phyloP scores from a whole-genome alignment of 2,329 filamentous ascomycete genomes.

The Exophiala sp. region DNA sequence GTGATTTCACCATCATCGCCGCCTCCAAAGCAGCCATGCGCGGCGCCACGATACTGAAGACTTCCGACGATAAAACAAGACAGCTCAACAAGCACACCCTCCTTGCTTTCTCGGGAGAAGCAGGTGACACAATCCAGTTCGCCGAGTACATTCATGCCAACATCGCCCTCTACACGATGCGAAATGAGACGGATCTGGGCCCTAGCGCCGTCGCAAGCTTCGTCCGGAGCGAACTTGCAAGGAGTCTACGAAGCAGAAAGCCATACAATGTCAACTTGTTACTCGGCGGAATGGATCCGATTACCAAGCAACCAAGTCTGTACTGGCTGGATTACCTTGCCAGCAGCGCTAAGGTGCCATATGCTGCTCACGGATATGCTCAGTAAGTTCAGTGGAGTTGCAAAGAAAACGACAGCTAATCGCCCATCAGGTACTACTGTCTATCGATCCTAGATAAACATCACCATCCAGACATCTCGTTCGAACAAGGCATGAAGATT shows the following conservation, averaged over 20 bases:
- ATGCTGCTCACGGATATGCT: slow-evolving; percentile 96
- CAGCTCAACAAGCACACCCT: slow-evolving; percentile 88
- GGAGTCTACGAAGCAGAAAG: slow-evolving; percentile 82
- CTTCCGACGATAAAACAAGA: slow-evolving; percentile 93
- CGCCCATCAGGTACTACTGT: slow-evolving; percentile 78
- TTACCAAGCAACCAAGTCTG: slow-evolving; percentile 82
- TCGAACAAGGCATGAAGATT: slow-evolving; percentile 87
- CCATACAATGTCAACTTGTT: slow-evolving; percentile 97
- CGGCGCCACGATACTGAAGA: slow-evolving; percentile 92
- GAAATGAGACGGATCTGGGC: slow-evolving; percentile 88
- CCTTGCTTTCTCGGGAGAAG: slow-evolving; percentile 93
- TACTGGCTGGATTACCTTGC: slow-evolving; percentile 99
- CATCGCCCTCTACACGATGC: slow-evolving; percentile 96
- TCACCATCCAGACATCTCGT: slow-evolving; percentile 88
- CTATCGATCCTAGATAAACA: slow-evolving; percentile 97
- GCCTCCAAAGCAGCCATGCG: slow-evolving; percentile 98
- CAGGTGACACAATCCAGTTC: slow-evolving; percentile 98
- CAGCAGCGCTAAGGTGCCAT: slow-evolving; percentile 79
- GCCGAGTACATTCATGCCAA: slow-evolving; percentile 99
- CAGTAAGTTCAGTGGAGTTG: slow-evolving; percentile 60
- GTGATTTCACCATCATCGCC: slow-evolving; percentile 97
- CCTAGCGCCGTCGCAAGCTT: slow-evolving; percentile 88
- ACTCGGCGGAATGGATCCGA: slow-evolving; percentile 87
- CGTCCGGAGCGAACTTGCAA: slow-evolving; percentile 88
- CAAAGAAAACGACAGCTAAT: slow-evolving; percentile 17